Conservation (phyloP, 768 basidiomycete species). For the Rhizopogon salebrosus region DNA sequence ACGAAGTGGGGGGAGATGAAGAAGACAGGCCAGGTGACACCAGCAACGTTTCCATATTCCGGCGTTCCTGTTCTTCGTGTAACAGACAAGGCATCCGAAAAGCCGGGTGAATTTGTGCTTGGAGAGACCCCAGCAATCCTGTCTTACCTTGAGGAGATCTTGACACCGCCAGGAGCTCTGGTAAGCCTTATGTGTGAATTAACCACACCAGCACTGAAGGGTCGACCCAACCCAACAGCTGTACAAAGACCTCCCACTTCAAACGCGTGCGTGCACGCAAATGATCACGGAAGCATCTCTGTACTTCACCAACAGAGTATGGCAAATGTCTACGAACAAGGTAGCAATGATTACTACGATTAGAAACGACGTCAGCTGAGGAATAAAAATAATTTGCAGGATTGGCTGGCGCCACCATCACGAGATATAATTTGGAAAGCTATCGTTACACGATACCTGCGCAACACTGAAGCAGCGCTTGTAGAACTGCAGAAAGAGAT, state of each 20-base stretch:
- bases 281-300: conserved; percentile 22
- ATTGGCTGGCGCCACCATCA: conserved; percentile 15
- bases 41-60: conserved; percentile 18
- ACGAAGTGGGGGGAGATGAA: conserved; percentile 14
- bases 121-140: conserved; percentile 23
- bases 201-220: not conserved
- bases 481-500: conserved; percentile 5
- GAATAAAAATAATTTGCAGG: conserved; percentile 1
- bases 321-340: conserved; percentile 5
- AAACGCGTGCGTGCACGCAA: conserved; percentile 9
- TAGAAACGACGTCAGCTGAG: not conserved
- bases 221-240: not conserved
- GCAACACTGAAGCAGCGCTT: conserved; percentile 18
- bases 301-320: conserved; percentile 12
- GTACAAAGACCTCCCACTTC: conserved; percentile 11
- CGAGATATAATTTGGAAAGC: conserved; percentile 18
- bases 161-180: conserved; percentile 8
- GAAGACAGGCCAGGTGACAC: conserved; percentile 9
- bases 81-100: conserved; percentile 7
- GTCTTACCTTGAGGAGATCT: conserved; percentile 16
- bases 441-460: conserved; percentile 13
- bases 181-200: conserved; percentile 7
- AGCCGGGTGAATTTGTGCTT: conserved; percentile 10
- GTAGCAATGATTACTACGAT: conserved; percentile 2
- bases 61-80: conserved; percentile 20